Conservation (phyloP, 768 basidiomycete genomes). For the Pisolithus albus region DNA sequence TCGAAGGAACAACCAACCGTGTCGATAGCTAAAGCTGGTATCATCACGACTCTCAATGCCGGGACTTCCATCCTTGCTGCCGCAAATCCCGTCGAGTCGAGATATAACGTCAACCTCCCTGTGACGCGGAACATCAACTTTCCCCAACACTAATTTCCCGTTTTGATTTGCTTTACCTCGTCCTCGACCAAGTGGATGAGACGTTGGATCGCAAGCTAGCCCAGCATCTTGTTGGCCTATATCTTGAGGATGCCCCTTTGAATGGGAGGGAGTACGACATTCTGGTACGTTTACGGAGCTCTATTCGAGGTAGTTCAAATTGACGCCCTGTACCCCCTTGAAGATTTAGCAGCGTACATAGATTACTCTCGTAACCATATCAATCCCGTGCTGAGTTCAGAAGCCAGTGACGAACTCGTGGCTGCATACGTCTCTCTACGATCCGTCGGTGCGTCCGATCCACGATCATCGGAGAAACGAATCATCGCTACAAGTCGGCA, state of each 20-base stretch:
- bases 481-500: no score
- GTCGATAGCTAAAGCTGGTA: slow-evolving; percentile 99
- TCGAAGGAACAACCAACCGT: slow-evolving; percentile 95
- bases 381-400: slow-evolving; percentile 80
- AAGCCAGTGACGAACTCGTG: slow-evolving; percentile 79
- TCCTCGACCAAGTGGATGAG: slow-evolving; percentile 93
- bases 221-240: slow-evolving; percentile 87
- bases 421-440: slow-evolving; percentile 88
- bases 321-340: slow-evolving; percentile 57
- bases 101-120: no score
- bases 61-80: slow-evolving; percentile 96
- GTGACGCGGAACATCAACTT: no score
- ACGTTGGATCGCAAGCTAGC: slow-evolving; percentile 78
- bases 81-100: no score
- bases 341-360: slow-evolving; percentile 90
- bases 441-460: no score
- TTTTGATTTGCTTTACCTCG: no score
- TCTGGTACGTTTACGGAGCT: no score
- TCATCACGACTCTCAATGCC: slow-evolving; percentile 96
- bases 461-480: no score
- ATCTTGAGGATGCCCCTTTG: slow-evolving; percentile 83
- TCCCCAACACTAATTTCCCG: no score
- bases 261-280: slow-evolving; percentile 57
- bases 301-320: background rate
- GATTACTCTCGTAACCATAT: slow-evolving; percentile 84